phyloP scores from a whole-genome alignment of 164 flowering plant species.

The Taxillus chinensis region DNA sequence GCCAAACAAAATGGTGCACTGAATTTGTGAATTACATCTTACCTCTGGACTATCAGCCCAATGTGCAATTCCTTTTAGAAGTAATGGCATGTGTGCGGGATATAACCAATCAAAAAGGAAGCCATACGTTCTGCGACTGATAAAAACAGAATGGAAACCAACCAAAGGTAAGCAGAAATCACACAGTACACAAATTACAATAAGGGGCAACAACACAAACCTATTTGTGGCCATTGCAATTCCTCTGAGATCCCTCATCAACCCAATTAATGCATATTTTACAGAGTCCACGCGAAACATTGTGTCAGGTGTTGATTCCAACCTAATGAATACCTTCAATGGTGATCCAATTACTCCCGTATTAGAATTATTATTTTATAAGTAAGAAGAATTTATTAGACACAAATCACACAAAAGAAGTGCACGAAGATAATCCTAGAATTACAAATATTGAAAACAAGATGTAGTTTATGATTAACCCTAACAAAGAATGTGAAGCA shows the following conservation, averaged over 20 bases:
- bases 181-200: neutral
- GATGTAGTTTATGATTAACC: too few species aligned
- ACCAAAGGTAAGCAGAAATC: neutral
- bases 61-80: slow-evolving; percentile 74
- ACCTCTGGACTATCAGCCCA: slow-evolving; percentile 99
- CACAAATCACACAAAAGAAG: neutral
- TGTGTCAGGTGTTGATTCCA: slow-evolving; percentile 90
- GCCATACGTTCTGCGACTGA: slow-evolving; percentile 90
- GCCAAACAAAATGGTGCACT: neutral
- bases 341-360: neutral
- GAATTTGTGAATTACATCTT: neutral
- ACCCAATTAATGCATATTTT: slow-evolving; percentile 82
- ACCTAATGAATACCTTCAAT: slow-evolving; percentile 56
- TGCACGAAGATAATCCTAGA: slow-evolving; percentile 1
- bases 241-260: slow-evolving; percentile 95
- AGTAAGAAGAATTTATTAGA: too few species aligned
- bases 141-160: neutral
- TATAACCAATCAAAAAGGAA: slow-evolving; percentile 96
- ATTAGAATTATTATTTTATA: too few species aligned
- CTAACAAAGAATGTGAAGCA: too few species aligned
- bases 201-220: slow-evolving; percentile 20
- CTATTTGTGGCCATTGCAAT: slow-evolving; percentile 97
- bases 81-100: slow-evolving; percentile 89
- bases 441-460: too few species aligned
- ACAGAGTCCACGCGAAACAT: slow-evolving; percentile 76